Conservation (phyloP, 345 rosid species). For the Geranium rotundifolium region DNA sequence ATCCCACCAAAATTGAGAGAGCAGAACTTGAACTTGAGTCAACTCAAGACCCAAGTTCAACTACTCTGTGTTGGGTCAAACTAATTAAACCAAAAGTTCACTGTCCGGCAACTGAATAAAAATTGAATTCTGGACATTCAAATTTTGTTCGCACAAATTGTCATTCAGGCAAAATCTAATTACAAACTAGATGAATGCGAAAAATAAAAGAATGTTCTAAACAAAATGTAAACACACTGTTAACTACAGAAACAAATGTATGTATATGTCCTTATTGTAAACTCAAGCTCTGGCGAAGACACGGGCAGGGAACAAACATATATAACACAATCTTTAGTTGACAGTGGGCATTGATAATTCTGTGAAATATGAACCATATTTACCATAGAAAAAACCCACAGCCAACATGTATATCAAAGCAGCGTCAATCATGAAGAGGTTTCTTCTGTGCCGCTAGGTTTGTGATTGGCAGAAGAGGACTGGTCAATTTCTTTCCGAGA, state of each 20-base stretch:
- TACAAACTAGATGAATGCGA: not conserved
- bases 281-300: not conserved
- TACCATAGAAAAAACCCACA: not conserved
- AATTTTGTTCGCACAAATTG: not conserved
- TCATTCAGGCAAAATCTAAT: not conserved
- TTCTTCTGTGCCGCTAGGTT: not conserved
- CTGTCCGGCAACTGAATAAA: not conserved
- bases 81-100: no score
- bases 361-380: not conserved
- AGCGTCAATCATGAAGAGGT: not conserved
- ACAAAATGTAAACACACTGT: no score
- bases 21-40: no score
- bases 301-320: not conserved
- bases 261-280: not conserved
- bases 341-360: not conserved
- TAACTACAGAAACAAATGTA: not conserved
- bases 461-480: slow-evolving; percentile 20
- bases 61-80: no score
- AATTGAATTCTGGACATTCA: not conserved
- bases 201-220: no score
- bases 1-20: no score
- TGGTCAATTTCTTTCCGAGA: slow-evolving; percentile 56
- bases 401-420: not conserved
- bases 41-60: no score
- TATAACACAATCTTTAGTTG: no score